phyloP scores from a whole-genome alignment of 2,329 filamentous ascomycete species.

The Neofusicoccum cordaticola region DNA sequence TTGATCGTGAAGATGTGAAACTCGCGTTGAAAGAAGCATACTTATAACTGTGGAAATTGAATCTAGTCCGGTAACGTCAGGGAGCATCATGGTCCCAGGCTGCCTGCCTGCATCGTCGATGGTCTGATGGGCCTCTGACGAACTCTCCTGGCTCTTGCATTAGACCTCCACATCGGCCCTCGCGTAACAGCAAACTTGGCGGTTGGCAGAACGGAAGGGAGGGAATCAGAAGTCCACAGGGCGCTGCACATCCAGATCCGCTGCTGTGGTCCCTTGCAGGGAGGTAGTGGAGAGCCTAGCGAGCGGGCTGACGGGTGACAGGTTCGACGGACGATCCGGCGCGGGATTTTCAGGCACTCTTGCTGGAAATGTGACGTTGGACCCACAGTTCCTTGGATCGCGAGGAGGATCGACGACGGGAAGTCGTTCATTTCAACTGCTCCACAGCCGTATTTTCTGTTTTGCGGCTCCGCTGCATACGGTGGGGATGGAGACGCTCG shows the following conservation, averaged over 20 bases:
- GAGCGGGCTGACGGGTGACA: not conserved
- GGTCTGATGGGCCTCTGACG: not conserved
- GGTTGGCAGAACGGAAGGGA: not conserved
- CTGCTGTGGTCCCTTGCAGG: not conserved
- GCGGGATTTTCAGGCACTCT: conserved; percentile 11
- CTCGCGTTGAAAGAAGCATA: not conserved
- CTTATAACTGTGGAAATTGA: conserved; percentile 8
- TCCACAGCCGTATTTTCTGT: not conserved
- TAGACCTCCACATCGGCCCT: not conserved
- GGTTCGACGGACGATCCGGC: not conserved
- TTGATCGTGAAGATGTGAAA: conserved; percentile 3
- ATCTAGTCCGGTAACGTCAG: not conserved
- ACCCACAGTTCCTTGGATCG: not conserved
- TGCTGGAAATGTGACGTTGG: not conserved
- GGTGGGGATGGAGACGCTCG: not conserved
- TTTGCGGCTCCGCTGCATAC: not conserved
- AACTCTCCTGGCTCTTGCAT: not conserved
- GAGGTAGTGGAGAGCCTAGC: not conserved
- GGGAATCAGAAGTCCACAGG: not conserved
- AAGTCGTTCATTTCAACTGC: not conserved
- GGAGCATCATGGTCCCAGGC: not conserved
- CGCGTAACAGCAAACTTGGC: not conserved
- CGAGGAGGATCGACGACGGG: not conserved
- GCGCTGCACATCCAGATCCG: not conserved
- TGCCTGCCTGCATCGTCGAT: not conserved